Evolutionary conservation across 345 rosid genomes (phyloP).

Genomic region (Turnera subulata): DNA sequence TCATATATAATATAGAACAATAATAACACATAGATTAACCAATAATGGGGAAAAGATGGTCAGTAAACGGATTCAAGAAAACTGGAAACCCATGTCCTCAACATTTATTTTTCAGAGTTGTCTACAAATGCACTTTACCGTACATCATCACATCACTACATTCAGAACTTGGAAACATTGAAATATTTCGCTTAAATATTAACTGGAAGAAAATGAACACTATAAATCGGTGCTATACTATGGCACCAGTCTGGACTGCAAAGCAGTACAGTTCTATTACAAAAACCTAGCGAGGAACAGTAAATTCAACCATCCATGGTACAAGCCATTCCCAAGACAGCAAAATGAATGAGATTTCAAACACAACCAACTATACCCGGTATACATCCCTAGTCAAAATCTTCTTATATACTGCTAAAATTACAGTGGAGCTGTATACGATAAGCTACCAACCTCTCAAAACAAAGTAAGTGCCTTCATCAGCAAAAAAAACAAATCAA

Average conservation of each 20-base stretch:
- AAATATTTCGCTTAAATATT: too few species aligned
- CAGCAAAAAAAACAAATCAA: slow-evolving; percentile 10
- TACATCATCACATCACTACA: too few species aligned
- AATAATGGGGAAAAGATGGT: too few species aligned
- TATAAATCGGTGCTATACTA: too few species aligned
- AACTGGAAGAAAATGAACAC: too few species aligned
- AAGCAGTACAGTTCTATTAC: slow-evolving; percentile 16
- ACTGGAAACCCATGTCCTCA: too few species aligned
- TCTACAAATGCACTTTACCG: too few species aligned
- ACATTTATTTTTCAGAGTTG: too few species aligned
- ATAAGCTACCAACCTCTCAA: slow-evolving; percentile 21
- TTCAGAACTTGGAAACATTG: too few species aligned
- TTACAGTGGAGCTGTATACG: slow-evolving; percentile 39
- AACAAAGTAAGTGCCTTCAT: slow-evolving; percentile 17
- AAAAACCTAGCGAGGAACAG: slow-evolving; percentile 8
- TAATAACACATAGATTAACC: too few species aligned
- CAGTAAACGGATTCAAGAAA: too few species aligned
- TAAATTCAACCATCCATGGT: slow-evolving; percentile 18
- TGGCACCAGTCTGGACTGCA: slow-evolving; percentile 23
- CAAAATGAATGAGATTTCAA: slow-evolving; percentile 7
- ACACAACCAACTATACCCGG: slow-evolving; percentile 33
- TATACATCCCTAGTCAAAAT: slow-evolving; percentile 41
- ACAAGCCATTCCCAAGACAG: slow-evolving; percentile 20
- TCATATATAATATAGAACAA: too few species aligned
- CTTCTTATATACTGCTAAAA: slow-evolving; percentile 42